A percentile compares a stretch with the other conserved stretches of the same genome.
phyloP scores from a whole-genome alignment of 2,329 filamentous ascomycete genomes.

The Huntiella decipiens region DNA sequence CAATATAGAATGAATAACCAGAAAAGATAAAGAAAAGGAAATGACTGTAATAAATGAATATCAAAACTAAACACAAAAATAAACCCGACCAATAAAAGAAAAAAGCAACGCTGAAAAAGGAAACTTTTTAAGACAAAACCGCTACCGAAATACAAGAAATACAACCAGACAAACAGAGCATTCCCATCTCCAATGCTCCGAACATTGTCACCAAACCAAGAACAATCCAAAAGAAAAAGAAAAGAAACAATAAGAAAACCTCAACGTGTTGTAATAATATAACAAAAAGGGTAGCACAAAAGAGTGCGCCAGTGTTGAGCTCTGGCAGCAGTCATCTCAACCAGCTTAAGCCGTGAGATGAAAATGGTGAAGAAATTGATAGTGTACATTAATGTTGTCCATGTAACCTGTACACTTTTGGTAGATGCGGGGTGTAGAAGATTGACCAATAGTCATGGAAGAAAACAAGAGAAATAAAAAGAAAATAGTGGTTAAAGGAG shows the following conservation, averaged over 20 bases:
- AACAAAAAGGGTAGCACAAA: constrained; percentile 1
- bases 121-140: constrained; percentile 11
- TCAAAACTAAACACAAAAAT: constrained; percentile 2
- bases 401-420: too few relatives aligned
- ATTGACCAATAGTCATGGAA: background rate
- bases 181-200: background rate
- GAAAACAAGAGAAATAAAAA: constrained; percentile 2
- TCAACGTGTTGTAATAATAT: constrained; percentile 2
- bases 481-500: constrained; percentile 2
- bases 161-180: background rate
- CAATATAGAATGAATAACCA: background rate
- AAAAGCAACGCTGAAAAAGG: constrained; percentile 8
- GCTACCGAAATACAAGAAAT: constrained; percentile 2
- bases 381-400: too few relatives aligned
- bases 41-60: background rate
- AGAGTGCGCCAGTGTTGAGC: background rate
- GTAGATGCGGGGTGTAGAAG: too few relatives aligned
- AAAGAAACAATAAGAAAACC: constrained; percentile 4
- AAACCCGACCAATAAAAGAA: constrained; percentile 4
- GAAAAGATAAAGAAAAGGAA: background rate
- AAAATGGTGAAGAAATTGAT: background rate
- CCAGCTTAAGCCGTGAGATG: background rate
- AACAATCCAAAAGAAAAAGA: constrained; percentile 3
- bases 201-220: background rate
- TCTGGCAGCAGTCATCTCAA: background rate